phyloP scores from a whole-genome alignment of 75 land plant genomes.

The Adiantum capillusveneris region DNA sequence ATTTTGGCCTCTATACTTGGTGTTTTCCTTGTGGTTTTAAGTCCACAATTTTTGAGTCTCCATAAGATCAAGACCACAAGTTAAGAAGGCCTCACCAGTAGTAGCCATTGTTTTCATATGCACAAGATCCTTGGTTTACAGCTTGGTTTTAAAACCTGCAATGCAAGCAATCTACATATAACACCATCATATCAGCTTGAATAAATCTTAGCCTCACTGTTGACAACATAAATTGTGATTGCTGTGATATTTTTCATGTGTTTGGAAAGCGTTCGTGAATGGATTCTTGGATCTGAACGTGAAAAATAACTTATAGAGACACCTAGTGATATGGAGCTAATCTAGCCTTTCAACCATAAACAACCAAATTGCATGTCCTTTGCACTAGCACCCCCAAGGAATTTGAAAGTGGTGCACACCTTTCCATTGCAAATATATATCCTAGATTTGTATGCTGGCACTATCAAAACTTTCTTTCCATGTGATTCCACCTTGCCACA shows the following conservation, averaged over 20 bases:
- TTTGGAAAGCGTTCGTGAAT: slow-evolving; percentile 57
- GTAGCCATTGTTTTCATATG: slow-evolving; percentile 62
- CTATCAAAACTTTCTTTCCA: slow-evolving; percentile 95
- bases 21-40: slow-evolving; percentile 61
- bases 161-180: slow-evolving; percentile 78
- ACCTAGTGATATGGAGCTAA: slow-evolving; percentile 82
- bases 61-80: slow-evolving; percentile 72
- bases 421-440: slow-evolving; percentile 71
- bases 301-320: slow-evolving; percentile 65
- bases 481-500: no score
- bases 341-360: slow-evolving; percentile 79
- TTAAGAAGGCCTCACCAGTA: slow-evolving; percentile 45
- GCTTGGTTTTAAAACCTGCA: slow-evolving; percentile 55
- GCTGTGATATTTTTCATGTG: slow-evolving; percentile 79
- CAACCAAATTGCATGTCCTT: slow-evolving; percentile 97
- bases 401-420: slow-evolving; percentile 53
- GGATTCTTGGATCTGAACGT: slow-evolving; percentile 39
- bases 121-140: slow-evolving; percentile 48
- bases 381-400: slow-evolving; percentile 56
- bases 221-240: slow-evolving; percentile 33
- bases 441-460: slow-evolving; percentile 98
- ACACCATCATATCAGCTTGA: slow-evolving; percentile 92
- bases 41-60: slow-evolving; percentile 51
- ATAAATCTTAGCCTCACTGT: slow-evolving; percentile 36
- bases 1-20: no score